Base-by-base conservation (phyloP, 1,284 basidiomycete genomes). In the Malassezia arunalokei region DNA sequence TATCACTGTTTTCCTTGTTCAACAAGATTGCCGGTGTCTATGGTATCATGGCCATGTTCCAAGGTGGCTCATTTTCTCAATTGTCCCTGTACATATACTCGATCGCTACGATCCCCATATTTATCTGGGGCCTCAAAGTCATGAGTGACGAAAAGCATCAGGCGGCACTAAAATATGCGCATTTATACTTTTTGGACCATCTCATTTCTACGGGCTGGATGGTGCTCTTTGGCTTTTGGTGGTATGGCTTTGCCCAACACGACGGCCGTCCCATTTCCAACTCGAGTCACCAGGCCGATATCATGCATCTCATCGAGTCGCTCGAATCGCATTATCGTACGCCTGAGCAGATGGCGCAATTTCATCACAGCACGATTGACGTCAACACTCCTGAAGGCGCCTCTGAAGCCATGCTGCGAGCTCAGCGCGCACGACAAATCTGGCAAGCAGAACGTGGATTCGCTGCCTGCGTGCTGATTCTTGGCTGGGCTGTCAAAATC, bases 11-110 rank as follows among this genome's bases (percentile, higher is more conserved):
- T 40, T 68, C 67, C 1, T 78, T 94, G 47, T 80, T 99, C 64
- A 96, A 99, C 80, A 99, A 99, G 77, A 91, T 91, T 48, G 92
- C 92, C 12, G 92, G 92, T 51, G 81, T 96, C 14, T 99, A 95
- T 73, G 92, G 92, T 48, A 81, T 99, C 59, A 83, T 98, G 47
- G 89, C 90, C 12, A 80, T 92, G 58, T 78, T 92, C 61, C 85
- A 83, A 2, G 87, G 87, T 35, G 89, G 88, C 20, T 84, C 87
- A 7, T 84, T 90, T 62, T 82, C 86, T 0, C 92, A 99, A 76
- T 79, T 95, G 54, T 64, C 62, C 5, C 57, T 74, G 31, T 98
- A 98, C 75, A 78, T 90, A 35, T 99, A 99, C 77, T 94, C 88
- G 9, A 83, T 86, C 48, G 75, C 84, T 14, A 87, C 83, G 28